Base-by-base conservation (phyloP, 2,329 filamentous ascomycete species). In the Phoma sp. region DNA sequence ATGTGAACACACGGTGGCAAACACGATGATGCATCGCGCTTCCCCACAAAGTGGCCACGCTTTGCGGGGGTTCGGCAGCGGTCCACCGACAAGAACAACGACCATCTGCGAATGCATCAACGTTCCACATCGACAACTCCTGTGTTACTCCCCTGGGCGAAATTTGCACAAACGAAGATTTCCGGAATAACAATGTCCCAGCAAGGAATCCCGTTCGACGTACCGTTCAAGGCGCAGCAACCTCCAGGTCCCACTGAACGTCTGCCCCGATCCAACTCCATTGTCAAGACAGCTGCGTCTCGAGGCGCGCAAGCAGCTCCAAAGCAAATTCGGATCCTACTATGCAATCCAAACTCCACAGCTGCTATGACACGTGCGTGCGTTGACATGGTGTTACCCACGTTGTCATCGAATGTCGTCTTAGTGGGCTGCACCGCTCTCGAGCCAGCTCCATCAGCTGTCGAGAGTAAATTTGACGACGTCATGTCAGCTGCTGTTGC, bases 391-490 rank as follows among this genome's bases (percentile, higher is more conserved):
- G 65, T 82, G 13, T 52, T 70, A 24, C 65, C 74, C 1, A 80
- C 77, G 13, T 71, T 84, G 0, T 79, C 82, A 1, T 72, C 78
- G 5, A 73, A 81, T 57, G 78, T 83, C 40, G 74, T 74, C 29
- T 74, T 84, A 1, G 74, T 76, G 10, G 80, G 79, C 21, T 84
- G 84, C 71, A 84, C 82, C 4, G 75, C 80, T 0, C 80, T 82
- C 0, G 61, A 75, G 21, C 78, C 78, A 1, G 77, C 80, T 0
- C 82, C 82, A 0, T 79, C 78, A 13, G 82, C 82, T 2, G 80
- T 84, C 27, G 82, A 85, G 69, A 77, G 79, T 35, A 72, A 74
- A 49, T 76, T 80, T 24, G 81, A 84, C 66, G 78, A 76, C 40
- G 74, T 82, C 36, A 77, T 84, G 55, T 82, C 78, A 5, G 78